A percentile compares a stretch with the other conserved stretches of the same genome.
Evolutionary conservation across 2,329 filamentous ascomycete genomes (phyloP).

Genomic region (Venturiaceae sp.): DNA sequence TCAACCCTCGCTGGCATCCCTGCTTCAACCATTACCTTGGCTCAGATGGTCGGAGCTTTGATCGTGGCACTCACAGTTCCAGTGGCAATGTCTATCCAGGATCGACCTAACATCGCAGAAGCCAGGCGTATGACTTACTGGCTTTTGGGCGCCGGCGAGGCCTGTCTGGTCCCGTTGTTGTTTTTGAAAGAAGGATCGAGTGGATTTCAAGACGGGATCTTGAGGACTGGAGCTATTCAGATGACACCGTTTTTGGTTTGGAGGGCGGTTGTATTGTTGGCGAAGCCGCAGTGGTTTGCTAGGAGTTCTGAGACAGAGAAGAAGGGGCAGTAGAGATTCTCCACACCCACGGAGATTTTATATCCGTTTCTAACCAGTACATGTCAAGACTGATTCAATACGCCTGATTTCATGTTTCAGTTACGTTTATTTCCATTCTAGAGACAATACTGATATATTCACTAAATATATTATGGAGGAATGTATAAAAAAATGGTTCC

Average conservation of each 20-base stretch:
- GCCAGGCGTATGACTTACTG: not conserved
- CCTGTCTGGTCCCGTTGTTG: not conserved
- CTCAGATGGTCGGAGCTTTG: not conserved
- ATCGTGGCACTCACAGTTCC: not conserved
- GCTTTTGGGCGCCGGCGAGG: not conserved
- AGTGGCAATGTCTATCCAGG: not conserved
- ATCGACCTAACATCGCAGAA: not conserved
- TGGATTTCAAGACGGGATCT: not conserved
- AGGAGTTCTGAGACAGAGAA: not conserved
- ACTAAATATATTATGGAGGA: no score
- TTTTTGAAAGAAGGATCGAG: not conserved
- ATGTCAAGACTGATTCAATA: no score
- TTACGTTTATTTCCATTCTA: no score
- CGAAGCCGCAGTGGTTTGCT: not conserved
- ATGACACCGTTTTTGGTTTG: not conserved
- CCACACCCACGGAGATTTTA: no score
- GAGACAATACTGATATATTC: no score
- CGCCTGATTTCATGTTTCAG: no score
- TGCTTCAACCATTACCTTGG: not conserved
- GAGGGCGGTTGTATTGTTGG: not conserved
- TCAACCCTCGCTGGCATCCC: not conserved
- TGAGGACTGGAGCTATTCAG: not conserved
- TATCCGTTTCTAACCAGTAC: no score
- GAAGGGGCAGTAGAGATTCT: not conserved
- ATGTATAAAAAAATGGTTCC: no score